Evolutionary conservation across 2,329 filamentous ascomycete genomes (phyloP).

Genomic region (Pestalotiopsis sp.): DNA sequence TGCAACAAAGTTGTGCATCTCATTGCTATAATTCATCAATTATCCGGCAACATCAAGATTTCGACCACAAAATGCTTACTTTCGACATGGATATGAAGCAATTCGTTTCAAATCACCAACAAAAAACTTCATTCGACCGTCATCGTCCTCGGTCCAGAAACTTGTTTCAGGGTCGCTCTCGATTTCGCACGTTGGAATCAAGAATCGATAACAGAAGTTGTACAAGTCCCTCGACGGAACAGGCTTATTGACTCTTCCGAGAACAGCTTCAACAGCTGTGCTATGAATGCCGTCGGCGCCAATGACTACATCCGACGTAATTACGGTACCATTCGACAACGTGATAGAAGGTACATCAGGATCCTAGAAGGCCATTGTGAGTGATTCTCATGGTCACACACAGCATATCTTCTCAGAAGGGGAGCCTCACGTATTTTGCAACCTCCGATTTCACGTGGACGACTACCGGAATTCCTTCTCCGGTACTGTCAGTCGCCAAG

Average conservation of each 20-base stretch:
- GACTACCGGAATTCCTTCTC: conserved; percentile 23
- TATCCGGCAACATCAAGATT: neutral
- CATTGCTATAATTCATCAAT: conserved; percentile 8
- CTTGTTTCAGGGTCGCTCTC: conserved; percentile 30
- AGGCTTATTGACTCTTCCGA: conserved; percentile 24
- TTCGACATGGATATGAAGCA: conserved; percentile 26
- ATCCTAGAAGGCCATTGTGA: conserved; percentile 36
- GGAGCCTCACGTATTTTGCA: conserved; percentile 28
- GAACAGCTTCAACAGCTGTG: conserved; percentile 24
- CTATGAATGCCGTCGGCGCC: conserved; percentile 47
- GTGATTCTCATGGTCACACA: too few species aligned
- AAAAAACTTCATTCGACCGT: conserved; percentile 26
- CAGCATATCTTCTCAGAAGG: too few species aligned
- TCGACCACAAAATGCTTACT: conserved; percentile 19
- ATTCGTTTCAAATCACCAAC: conserved; percentile 22
- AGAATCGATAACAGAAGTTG: conserved; percentile 36
- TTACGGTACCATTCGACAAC: conserved; percentile 29
- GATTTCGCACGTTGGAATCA: conserved; percentile 34
- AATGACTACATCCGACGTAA: conserved; percentile 41
- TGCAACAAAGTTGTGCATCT: conserved; percentile 22
- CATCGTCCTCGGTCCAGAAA: conserved; percentile 27
- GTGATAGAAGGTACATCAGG: conserved; percentile 78
- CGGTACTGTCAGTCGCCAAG: conserved; percentile 32
- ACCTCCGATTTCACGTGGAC: conserved; percentile 28
- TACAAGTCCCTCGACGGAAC: conserved; percentile 21